phyloP scores from a whole-genome alignment of 768 basidiomycete species.

The Leucocoprinus sp. region DNA sequence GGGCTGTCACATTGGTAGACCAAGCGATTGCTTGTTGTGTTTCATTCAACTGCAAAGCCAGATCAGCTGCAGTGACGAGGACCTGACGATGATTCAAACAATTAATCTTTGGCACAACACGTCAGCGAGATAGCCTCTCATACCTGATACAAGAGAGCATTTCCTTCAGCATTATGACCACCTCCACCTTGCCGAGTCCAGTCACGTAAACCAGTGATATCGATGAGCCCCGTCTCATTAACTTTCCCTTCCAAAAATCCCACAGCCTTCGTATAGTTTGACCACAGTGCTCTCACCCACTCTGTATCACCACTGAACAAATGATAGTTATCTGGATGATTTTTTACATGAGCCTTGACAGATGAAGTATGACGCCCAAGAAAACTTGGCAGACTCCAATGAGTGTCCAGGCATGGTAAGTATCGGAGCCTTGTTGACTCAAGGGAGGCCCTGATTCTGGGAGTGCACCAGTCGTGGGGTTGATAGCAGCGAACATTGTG shows the following conservation, averaged over 20 bases:
- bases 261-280: slow-evolving; percentile 50
- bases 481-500: slow-evolving; percentile 41
- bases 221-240: slow-evolving; percentile 38
- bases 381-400: slow-evolving; percentile 34
- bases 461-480: slow-evolving; percentile 19
- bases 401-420: slow-evolving; percentile 18
- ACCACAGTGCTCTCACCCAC: slow-evolving; percentile 44
- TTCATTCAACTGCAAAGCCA: slow-evolving; percentile 33
- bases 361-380: slow-evolving; percentile 42
- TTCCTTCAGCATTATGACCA: slow-evolving; percentile 48
- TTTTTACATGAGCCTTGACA: slow-evolving; percentile 27
- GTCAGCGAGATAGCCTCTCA: neutral
- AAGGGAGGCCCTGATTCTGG: slow-evolving; percentile 8
- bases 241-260: slow-evolving; percentile 47
- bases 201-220: slow-evolving; percentile 48
- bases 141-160: slow-evolving; percentile 45
- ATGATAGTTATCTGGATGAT: slow-evolving; percentile 30
- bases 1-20: slow-evolving; percentile 35
- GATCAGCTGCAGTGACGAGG: slow-evolving; percentile 36
- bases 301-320: slow-evolving; percentile 33
- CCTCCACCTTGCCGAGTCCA: slow-evolving; percentile 52
- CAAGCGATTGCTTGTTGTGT: slow-evolving; percentile 28
- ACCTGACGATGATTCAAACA: slow-evolving; percentile 27
- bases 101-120: neutral
- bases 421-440: slow-evolving; percentile 19